phyloP scores from a whole-genome alignment of 2,329 filamentous ascomycete genomes.

The Nannizzia gypsea region DNA sequence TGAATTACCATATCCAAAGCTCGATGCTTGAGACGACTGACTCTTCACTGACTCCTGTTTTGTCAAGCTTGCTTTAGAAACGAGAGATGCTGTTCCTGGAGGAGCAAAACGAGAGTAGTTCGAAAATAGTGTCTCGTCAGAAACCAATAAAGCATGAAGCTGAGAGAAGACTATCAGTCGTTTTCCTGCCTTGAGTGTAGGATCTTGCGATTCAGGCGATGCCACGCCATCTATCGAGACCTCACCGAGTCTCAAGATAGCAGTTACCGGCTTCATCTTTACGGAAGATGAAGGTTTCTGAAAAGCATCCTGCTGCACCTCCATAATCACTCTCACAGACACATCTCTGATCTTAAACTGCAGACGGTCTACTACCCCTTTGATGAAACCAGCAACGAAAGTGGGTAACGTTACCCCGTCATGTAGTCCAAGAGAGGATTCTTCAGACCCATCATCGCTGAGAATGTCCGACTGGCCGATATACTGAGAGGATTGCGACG shows the following conservation, averaged over 20 bases:
- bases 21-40: constrained; percentile 10
- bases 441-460: constrained; percentile 39
- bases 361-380: constrained; percentile 47
- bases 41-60: constrained; percentile 1
- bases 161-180: constrained; percentile 35
- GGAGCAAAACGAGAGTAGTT: constrained; percentile 31
- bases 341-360: constrained; percentile 44
- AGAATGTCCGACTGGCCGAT: constrained; percentile 39
- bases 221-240: constrained; percentile 25
- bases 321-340: constrained; percentile 41
- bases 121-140: constrained; percentile 39
- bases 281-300: constrained; percentile 25
- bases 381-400: constrained; percentile 49
- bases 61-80: constrained; percentile 18
- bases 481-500: constrained; percentile 40
- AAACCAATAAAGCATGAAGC: constrained; percentile 37
- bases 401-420: constrained; percentile 44
- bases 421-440: constrained; percentile 41
- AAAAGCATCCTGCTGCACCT: constrained; percentile 30
- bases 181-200: constrained; percentile 27
- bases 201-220: constrained; percentile 16
- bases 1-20: background rate
- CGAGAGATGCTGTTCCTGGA: constrained; percentile 17
- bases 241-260: constrained; percentile 26
- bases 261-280: constrained; percentile 28